Base-by-base conservation (phyloP, 176 grass and related monocot species). In the Poa pratensis region DNA sequence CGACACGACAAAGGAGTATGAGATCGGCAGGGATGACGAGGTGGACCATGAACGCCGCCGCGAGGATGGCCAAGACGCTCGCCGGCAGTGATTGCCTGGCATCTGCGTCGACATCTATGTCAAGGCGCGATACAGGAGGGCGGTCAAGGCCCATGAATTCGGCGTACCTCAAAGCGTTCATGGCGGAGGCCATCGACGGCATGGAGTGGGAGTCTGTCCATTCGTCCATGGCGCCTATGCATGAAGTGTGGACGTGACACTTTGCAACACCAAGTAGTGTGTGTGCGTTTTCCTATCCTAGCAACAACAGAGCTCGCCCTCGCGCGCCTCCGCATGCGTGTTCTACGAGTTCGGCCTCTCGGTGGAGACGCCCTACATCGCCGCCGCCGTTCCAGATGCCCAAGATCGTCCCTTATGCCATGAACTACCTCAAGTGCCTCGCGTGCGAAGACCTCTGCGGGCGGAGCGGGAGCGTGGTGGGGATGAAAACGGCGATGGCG, bases 51-150 rank as follows among this genome's bases (percentile, higher is more conserved):
- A 32, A 32, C 30, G 86, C 79, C 46, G 83, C 78, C 1, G 63
- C 89, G 7, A 79, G 83, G 40, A 94, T 91, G 45, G 84, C 92
- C 7, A 82, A 45, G 50, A 91, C 89, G 46, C 92, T 94, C 27
- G 86, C 89, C 49, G 82, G 59, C 28, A 94, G 91, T 80, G 83
- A 94, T 59, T 94, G 92, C 76, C 26, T 94, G 17, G 92, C 51
- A 94, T 94, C 83, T 86, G 89, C 80, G 77, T 94, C 35, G 92
- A 94, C 49, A 91, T 94, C 86, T 94, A 89, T 89, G 76, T 91
- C 48, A 94, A 81, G 80, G 80, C 75, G 58, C 87, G 92, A 70
- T 94, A 94, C 70, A 90, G 89, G 69, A 80, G 92, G 32, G 89
- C 92, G 26, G 92, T 89, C 1, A 91, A 94, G 86, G 89, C 89